Base-by-base conservation (phyloP, 2,329 filamentous ascomycete genomes). In the Alternaria rosae region DNA sequence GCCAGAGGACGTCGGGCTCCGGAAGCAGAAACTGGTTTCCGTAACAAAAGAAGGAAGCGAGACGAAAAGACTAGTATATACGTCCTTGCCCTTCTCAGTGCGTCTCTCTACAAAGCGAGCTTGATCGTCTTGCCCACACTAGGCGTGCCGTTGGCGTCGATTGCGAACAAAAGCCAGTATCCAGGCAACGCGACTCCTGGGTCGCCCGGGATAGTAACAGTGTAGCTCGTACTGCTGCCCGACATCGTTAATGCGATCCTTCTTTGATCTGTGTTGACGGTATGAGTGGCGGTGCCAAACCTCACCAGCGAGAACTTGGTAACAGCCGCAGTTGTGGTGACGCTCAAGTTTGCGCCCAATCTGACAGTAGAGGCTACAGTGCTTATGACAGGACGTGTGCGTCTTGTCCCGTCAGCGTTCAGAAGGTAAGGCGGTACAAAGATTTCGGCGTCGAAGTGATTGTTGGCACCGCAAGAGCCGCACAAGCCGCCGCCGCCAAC, bases 241-340 rank as follows among this genome's bases (percentile, higher is more conserved):
- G 76, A 26, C 8, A 15, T 30, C 4, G 71, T 76, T 21, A 87
- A 72, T 13, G 83, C 78, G 50, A 88, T 79, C 9, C 86, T 82
- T 21, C 87, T 75, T 76, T 88, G 86, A 71, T 89, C 87, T 0
- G 83, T 88, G 67, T 89, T 86, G 50, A 88, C 81, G 2, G 85
- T 82, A 70, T 88, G 86, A 0, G 87, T 88, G 5, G 78, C 77
- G 4, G 79, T 82, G 1, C 85, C 82, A 47, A 82, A 80, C 6
- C 86, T 79, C 26, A 89, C 72, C 13, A 88, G 70, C 0, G 82
- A 78, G 41, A 82, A 81, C 3, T 70, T 76, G 13, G 68, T 65
- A 1, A 74, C 64, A 12, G 61, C 54, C n/a, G 59, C 54, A 35
- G 62, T 54, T 10, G 81, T 77, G 0, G 68, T 76, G 17, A 83